A percentile compares a stretch with the other conserved stretches of the same genome.
Evolutionary conservation across 208 protist species (phyloP).

Genomic region (Herpetomonas muscarum): DNA sequence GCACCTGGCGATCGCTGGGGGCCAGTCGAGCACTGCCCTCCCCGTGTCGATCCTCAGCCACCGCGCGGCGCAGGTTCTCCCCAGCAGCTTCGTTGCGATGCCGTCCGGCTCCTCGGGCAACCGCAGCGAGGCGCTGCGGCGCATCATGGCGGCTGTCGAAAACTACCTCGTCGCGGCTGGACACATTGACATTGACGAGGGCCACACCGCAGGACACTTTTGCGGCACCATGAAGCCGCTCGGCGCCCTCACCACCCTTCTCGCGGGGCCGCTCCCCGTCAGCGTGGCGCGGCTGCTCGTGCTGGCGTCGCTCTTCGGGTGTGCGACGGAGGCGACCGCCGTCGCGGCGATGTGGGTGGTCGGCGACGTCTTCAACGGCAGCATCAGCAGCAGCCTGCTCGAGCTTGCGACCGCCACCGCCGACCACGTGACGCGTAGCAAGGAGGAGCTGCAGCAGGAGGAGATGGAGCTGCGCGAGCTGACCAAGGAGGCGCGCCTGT

Average conservation of each 20-base stretch:
- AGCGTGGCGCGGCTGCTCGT: slow-evolving; percentile 56
- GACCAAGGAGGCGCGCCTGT: slow-evolving; percentile 59
- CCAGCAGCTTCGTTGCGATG: slow-evolving; percentile 42
- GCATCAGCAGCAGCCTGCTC: not conserved
- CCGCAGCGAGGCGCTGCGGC: slow-evolving; percentile 59
- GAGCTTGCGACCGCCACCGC: slow-evolving; percentile 7
- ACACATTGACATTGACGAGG: slow-evolving; percentile 29
- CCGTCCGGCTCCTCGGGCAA: slow-evolving; percentile 39
- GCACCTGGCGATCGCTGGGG: slow-evolving; percentile 2
- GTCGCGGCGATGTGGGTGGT: slow-evolving; percentile 63
- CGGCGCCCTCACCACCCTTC: slow-evolving; percentile 20
- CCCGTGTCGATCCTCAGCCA: not conserved
- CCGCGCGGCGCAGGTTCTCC: slow-evolving; percentile 14
- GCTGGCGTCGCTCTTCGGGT: slow-evolving; percentile 31
- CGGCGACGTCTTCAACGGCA: slow-evolving; percentile 41
- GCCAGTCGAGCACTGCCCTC: not conserved
- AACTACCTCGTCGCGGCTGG: slow-evolving; percentile 39
- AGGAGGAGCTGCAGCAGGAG: slow-evolving; percentile 13
- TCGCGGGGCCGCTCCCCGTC: slow-evolving; percentile 42
- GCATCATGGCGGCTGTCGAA: slow-evolving; percentile 54
- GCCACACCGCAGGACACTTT: not conserved
- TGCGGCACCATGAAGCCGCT: slow-evolving; percentile 9
- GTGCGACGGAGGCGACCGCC: slow-evolving; percentile 47
- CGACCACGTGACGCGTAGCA: slow-evolving; percentile 10
- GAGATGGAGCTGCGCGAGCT: slow-evolving; percentile 32